phyloP scores from a whole-genome alignment of 2,329 filamentous ascomycete genomes.

The Lachnellula occidentalis region DNA sequence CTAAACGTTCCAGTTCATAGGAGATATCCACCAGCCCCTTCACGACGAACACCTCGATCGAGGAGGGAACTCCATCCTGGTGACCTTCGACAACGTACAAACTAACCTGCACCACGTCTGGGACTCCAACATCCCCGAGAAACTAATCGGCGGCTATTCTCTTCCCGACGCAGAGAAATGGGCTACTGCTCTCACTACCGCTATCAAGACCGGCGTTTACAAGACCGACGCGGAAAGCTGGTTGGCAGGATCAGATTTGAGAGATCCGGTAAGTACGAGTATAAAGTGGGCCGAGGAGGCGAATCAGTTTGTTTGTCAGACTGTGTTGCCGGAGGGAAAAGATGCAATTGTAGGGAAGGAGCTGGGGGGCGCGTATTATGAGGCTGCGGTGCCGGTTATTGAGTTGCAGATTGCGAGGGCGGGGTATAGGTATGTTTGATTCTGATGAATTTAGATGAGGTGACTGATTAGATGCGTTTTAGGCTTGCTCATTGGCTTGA shows the following conservation, averaged over 20 bases:
- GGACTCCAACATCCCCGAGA: constrained; percentile 66
- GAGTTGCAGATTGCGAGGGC: constrained; percentile 63
- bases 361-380: constrained; percentile 58
- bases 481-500: constrained; percentile 61
- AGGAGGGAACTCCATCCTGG: constrained; percentile 64
- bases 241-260: constrained; percentile 52
- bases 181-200: constrained; percentile 49
- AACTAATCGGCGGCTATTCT: constrained; percentile 53
- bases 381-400: constrained; percentile 56
- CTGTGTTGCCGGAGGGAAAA: constrained; percentile 58
- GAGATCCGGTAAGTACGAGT: constrained; percentile 48
- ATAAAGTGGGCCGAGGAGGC: constrained; percentile 59
- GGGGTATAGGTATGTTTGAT: constrained; percentile 48
- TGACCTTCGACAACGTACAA: constrained; percentile 51
- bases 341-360: constrained; percentile 54
- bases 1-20: constrained; percentile 57
- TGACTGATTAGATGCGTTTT: background rate
- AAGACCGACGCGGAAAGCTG: constrained; percentile 44
- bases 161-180: constrained; percentile 46
- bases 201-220: constrained; percentile 54
- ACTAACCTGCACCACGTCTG: constrained; percentile 69
- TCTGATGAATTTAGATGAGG: background rate
- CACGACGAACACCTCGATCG: constrained; percentile 58
- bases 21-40: constrained; percentile 65
- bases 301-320: constrained; percentile 55